Percentiles rank a stretch among this genome's conserved stretches.
phyloP scores from a whole-genome alignment of 2,329 filamentous ascomycete genomes.

The Sordariomycetes sp. region DNA sequence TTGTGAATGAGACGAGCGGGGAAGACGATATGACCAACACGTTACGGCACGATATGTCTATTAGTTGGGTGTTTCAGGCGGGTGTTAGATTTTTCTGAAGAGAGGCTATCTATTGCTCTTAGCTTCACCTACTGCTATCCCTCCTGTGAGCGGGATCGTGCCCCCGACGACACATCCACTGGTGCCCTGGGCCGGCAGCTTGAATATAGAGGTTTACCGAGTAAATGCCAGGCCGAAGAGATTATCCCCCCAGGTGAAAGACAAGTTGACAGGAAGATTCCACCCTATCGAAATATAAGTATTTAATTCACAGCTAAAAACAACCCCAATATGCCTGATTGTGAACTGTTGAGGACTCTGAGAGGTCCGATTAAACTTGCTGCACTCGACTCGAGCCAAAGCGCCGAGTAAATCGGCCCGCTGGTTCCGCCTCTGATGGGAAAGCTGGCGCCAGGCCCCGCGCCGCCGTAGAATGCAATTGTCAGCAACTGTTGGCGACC shows the following conservation, averaged over 20 bases:
- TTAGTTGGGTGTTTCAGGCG: neutral
- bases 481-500: neutral
- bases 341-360: no score
- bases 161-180: neutral
- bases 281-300: no score
- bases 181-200: neutral
- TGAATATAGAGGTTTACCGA: neutral
- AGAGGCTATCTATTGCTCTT: neutral
- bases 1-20: neutral
- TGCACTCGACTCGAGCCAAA: no score
- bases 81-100: neutral
- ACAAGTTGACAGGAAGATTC: no score
- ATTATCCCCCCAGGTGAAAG: no score
- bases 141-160: neutral
- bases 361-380: no score
- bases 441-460: neutral
- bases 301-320: no score
- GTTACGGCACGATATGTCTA: neutral
- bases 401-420: no score
- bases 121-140: neutral
- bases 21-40: neutral
- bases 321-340: no score
- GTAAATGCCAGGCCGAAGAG: no score
- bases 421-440: no score
- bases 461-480: neutral